Conservation (phyloP, 495 filamentous ascomycete genomes). For the Podospora appendiculata region DNA sequence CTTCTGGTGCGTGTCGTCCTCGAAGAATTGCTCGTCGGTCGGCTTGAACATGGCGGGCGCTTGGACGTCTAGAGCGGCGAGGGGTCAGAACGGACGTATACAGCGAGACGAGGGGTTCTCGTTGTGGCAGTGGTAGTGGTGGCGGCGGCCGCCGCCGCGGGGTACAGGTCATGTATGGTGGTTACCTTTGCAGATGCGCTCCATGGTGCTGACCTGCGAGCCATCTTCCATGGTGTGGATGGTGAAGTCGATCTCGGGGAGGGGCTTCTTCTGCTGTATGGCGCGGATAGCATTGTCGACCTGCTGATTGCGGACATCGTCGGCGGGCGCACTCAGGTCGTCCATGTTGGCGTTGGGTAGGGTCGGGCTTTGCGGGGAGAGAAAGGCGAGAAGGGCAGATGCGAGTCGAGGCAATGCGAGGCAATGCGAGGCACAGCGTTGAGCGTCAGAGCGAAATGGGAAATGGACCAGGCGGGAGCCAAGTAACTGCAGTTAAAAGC, state of each 20-base stretch:
- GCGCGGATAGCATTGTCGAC: constrained; percentile 69
- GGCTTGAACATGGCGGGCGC: constrained; percentile 89
- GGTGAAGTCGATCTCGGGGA: constrained; percentile 96
- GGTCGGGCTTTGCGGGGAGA: neutral
- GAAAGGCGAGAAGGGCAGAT: neutral
- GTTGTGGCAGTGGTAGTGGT: too few relatives aligned
- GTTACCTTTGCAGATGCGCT: constrained; percentile 92
- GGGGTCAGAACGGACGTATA: constrained; percentile 3
- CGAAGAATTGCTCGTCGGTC: constrained; percentile 65
- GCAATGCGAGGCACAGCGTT: neutral
- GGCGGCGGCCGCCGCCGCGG: too few relatives aligned
- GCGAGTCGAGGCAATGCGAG: neutral
- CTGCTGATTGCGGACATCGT: constrained; percentile 35
- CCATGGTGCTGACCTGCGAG: constrained; percentile 84
- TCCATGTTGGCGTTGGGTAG: constrained; percentile 2
- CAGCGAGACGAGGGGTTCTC: neutral
- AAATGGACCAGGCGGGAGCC: too few relatives aligned
- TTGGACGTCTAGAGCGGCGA: constrained; percentile 67
- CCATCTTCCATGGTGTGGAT: constrained; percentile 98
- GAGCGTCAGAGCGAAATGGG: too few relatives aligned
- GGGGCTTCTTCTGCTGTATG: constrained; percentile 83
- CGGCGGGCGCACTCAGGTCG: constrained; percentile 22
- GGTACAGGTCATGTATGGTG: too few relatives aligned
- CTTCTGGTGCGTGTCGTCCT: constrained; percentile 75
- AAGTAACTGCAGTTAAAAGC: too few relatives aligned